Evolutionary conservation across 2,329 filamentous ascomycete genomes (phyloP), one percentile per base, ranked within the genome.

Genomic region (Coleophoma eucalyptorum): DNA sequence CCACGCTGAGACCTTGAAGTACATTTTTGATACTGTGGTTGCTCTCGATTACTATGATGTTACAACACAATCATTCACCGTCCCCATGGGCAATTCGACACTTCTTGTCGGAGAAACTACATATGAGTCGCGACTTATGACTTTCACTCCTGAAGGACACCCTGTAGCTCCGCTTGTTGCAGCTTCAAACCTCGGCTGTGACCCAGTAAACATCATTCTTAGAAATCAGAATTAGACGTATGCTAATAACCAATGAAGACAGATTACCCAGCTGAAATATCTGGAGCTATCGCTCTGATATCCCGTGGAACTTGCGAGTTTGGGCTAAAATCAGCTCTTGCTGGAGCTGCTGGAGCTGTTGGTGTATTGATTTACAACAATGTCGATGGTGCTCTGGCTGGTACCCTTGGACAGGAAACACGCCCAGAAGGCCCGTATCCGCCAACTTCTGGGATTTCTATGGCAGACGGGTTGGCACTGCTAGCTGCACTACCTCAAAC

Each of bases 361-460:
- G 88, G 82, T 1, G 86, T 83, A 1, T 68, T 93, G 16, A 75
- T 93, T 49, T 91, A 88, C 70, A 90, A 92, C 72, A 86, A 84
- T 8, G 69, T 77, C 1, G 42, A 47, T 5, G 86, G 81, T 1
- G 67, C 70, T 2, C 68, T 89, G 1, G 74, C 77, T 48, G 88
- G 86, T 34, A 90, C 87, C 1, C 74, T 92, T 5, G 86, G 84
- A 10, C 5, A 13, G 19, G 45, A n/a, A 38, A 21, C 32, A 21
- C 65, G 69, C 18, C 45, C 45, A 37, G 45, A 47, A 38, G 57
- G 57, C 12, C 58, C 68, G 7, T 78, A 78, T 49, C 64, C 73
- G 2, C 69, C 78, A 2, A 75, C 71, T 34, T 67, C 75, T 4
- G 73, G 73, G 7, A 67, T 82, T 44, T 70, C 68, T n/a, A 65